These are phyloP conservation scores for Ganoderma boninense DNA, from an alignment of 1,284 basidiomycete genomes.

Conservation along the genomic window DNA sequence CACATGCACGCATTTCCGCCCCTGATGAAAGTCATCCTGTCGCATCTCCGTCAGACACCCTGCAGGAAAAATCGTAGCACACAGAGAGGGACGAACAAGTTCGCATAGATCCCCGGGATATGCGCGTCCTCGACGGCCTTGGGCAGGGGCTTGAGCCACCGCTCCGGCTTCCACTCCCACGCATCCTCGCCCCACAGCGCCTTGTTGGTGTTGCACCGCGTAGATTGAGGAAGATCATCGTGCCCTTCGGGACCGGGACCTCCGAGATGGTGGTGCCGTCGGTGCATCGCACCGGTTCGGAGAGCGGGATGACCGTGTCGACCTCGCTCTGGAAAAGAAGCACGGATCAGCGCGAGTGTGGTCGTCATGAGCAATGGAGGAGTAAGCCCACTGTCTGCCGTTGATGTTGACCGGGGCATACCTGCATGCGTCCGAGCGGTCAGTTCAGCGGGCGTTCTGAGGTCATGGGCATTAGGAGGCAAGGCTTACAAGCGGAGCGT, in stretches of 20 bases:
- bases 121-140: conserved; percentile 10
- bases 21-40: conserved; percentile 45
- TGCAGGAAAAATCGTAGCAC: no score
- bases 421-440: background rate
- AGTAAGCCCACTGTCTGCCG: background rate
- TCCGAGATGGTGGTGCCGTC: conserved; percentile 45
- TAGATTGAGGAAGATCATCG: conserved; percentile 56
- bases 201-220: conserved; percentile 52
- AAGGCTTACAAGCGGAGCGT: conserved; percentile 29
- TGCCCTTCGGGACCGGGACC: conserved; percentile 53
- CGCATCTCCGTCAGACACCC: background rate
- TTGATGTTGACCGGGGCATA: background rate
- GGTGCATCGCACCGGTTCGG: background rate
- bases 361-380: conserved; percentile 15
- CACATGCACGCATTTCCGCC: conserved; percentile 44
- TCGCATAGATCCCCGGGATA: conserved; percentile 34
- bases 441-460: background rate
- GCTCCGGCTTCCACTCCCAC: no score
- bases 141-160: no score
- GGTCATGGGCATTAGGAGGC: conserved; percentile 19
- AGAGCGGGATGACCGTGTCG: conserved; percentile 28
- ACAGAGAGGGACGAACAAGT: conserved; percentile 24
- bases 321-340: conserved; percentile 18
- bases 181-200: conserved; percentile 52
- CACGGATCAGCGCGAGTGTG: background rate